Conservation (phyloP, 139 green algal species). For the Spirogloea muscicola region DNA sequence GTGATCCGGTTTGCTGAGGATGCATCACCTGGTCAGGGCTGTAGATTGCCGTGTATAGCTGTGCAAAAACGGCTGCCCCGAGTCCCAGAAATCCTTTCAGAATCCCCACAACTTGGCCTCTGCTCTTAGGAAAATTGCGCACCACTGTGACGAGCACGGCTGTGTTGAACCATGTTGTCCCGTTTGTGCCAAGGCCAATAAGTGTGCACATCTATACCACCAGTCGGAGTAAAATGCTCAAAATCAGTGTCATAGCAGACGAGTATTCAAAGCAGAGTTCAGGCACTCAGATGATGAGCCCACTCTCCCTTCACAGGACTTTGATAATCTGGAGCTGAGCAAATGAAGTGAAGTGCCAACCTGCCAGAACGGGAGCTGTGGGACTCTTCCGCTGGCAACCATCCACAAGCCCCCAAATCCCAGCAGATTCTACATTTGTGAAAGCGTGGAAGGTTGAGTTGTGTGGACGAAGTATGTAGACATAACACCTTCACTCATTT, state of each 20-base stretch:
- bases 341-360: too few relatives aligned
- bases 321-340: too few relatives aligned
- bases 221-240: too few relatives aligned
- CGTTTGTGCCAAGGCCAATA: conserved; percentile 20
- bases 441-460: too few relatives aligned
- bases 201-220: not conserved
- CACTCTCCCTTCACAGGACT: too few relatives aligned
- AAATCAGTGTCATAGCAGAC: too few relatives aligned
- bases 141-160: conserved; percentile 64
- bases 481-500: too few relatives aligned
- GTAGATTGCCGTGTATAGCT: conserved; percentile 12
- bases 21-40: not conserved
- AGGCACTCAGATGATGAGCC: too few relatives aligned
- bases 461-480: too few relatives aligned
- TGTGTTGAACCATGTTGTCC: conserved; percentile 65
- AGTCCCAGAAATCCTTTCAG: conserved; percentile 64
- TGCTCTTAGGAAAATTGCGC: conserved; percentile 71
- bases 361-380: conserved; percentile 18
- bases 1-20: too few relatives aligned
- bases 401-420: conserved; percentile 4
- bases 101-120: conserved; percentile 72
- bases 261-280: too few relatives aligned
- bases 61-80: conserved; percentile 20
- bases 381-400: not conserved
- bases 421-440: conserved; percentile 4